phyloP scores from a whole-genome alignment of 371 early-diverging fungal genomes.

The Rhizopus delemar region DNA sequence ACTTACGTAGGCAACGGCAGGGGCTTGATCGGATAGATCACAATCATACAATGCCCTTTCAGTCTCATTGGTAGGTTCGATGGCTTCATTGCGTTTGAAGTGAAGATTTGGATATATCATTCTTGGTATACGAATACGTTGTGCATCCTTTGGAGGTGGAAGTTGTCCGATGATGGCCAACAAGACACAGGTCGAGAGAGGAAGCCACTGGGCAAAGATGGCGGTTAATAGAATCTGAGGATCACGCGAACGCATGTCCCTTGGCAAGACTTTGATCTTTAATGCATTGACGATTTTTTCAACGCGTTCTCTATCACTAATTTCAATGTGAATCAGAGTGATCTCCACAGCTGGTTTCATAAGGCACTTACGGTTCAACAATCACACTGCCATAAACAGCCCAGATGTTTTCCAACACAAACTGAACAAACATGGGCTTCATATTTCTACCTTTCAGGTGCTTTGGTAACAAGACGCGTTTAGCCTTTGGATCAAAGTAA shows the following conservation, averaged over 20 bases:
- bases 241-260: constrained; percentile 89
- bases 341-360: not conserved
- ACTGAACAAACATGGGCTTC: constrained; percentile 95
- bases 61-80: constrained; percentile 51
- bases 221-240: constrained; percentile 69
- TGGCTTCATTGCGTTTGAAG: constrained; percentile 37
- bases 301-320: constrained; percentile 78
- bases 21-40: constrained; percentile 51
- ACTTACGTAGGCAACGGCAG: constrained; percentile 84
- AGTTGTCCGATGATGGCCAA: constrained; percentile 85
- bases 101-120: constrained; percentile 69
- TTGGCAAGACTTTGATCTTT: constrained; percentile 82
- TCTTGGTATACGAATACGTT: constrained; percentile 76
- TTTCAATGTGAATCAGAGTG: not conserved
- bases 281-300: constrained; percentile 91
- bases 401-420: constrained; percentile 95
- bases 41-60: constrained; percentile 69
- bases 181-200: constrained; percentile 74
- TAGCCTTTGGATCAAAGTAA: constrained; percentile 93
- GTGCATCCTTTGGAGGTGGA: constrained; percentile 86
- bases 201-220: constrained; percentile 85
- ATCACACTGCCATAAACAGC: constrained; percentile 88
- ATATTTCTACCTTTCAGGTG: constrained; percentile 78
- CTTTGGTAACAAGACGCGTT: constrained; percentile 83
- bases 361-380: constrained; percentile 63